Evolutionary conservation across 306 rosid genomes (phyloP).

Genomic region (Quercus suber): DNA sequence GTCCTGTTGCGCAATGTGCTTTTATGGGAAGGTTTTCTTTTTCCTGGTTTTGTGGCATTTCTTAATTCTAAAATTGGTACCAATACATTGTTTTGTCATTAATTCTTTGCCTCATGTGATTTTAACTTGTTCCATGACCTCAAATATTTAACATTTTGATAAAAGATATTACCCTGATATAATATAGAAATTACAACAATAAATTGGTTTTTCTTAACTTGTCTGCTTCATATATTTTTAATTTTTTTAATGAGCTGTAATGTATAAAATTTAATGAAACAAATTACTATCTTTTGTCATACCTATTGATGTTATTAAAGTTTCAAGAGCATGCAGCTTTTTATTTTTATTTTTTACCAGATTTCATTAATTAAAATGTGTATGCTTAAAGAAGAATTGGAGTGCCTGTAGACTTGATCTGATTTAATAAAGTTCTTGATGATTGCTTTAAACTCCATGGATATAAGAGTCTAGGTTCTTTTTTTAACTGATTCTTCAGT

Average conservation of each 20-base stretch:
- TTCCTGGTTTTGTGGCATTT: neutral
- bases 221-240: neutral
- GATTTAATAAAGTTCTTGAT: neutral
- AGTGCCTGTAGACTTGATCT: neutral
- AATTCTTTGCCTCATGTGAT: neutral
- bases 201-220: neutral
- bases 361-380: neutral
- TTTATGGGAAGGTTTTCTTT: neutral
- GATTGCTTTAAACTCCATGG: neutral
- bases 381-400: too few relatives aligned
- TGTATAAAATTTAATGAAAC: neutral
- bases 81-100: neutral
- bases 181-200: neutral
- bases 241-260: neutral
- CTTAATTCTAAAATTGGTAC: neutral
- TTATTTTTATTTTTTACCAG: neutral
- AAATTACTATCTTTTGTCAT: neutral
- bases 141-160: neutral
- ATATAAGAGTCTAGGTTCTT: neutral
- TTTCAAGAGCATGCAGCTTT: neutral
- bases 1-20: neutral
- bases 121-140: neutral
- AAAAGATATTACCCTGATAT: neutral
- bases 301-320: neutral
- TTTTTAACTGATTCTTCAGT: neutral